Percentiles rank a stretch among this genome's conserved stretches.
Conservation (phyloP, 305 asterid genomes). For the Fraxinus sp. region DNA sequence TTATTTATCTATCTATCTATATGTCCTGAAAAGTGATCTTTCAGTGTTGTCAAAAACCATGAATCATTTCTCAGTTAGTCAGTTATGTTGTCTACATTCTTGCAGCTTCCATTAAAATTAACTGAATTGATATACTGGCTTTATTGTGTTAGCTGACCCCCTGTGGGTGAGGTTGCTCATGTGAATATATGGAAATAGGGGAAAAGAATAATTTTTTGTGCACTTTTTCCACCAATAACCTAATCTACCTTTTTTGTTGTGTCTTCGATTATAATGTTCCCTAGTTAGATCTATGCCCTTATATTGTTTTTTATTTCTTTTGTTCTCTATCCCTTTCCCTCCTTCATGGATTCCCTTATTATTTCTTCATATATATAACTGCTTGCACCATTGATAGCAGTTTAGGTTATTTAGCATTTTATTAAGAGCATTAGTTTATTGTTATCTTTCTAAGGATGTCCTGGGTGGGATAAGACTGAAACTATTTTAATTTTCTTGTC, state of each 20-base stretch:
- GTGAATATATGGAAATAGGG: neutral
- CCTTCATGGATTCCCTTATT: neutral
- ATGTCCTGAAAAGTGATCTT: neutral
- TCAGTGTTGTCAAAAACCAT: neutral
- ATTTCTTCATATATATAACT: neutral
- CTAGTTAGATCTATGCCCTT: neutral
- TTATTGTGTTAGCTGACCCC: neutral
- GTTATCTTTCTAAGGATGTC: neutral
- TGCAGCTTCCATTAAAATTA: neutral
- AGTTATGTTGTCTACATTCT: neutral
- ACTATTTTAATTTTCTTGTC: constrained; percentile 18
- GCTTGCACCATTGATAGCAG: neutral
- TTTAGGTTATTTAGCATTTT: neutral
- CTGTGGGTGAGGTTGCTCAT: neutral
- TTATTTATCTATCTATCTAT: neutral
- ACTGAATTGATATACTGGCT: neutral
- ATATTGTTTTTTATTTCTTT: neutral
- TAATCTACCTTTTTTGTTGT: neutral
- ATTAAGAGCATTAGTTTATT: neutral
- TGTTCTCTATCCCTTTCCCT: neutral
- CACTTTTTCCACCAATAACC: neutral
- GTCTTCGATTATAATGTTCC: neutral
- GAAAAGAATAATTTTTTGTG: neutral
- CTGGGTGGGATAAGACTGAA: neutral
- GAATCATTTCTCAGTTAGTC: neutral